phyloP scores from a whole-genome alignment of 73 alveolate species.

The Paramecium octaurelia region DNA sequence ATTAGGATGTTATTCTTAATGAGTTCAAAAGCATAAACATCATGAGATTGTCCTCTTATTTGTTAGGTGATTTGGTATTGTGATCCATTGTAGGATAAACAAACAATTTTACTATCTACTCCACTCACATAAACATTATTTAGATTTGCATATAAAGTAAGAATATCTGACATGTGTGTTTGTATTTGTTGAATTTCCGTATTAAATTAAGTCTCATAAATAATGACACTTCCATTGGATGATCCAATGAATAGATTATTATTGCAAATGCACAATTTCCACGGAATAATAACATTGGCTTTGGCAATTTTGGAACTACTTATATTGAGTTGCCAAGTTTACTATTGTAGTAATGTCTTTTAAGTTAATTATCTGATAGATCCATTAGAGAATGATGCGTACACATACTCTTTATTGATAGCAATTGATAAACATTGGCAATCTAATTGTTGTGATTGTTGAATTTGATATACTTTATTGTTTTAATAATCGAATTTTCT shows the following conservation, averaged over 20 bases:
- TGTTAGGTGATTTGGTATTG: background rate
- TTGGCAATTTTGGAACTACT: background rate
- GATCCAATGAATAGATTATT: background rate
- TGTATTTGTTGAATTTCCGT: background rate
- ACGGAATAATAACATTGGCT: background rate
- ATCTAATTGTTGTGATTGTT: background rate
- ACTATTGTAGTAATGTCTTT: background rate
- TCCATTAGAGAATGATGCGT: slow-evolving; percentile 45
- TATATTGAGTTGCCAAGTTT: background rate
- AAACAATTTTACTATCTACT: background rate
- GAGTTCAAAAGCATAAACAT: background rate
- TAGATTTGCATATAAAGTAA: background rate
- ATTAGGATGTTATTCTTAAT: background rate
- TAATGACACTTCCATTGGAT: background rate
- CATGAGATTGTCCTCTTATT: slow-evolving; percentile 28
- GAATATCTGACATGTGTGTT: slow-evolving; percentile 28
- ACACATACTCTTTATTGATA: background rate
- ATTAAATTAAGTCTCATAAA: slow-evolving; percentile 6
- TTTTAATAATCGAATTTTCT: background rate
- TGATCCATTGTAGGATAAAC: background rate
- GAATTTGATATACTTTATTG: background rate
- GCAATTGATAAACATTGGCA: slow-evolving; percentile 1
- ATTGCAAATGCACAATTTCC: slow-evolving; percentile 10
- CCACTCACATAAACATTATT: slow-evolving; percentile 2
- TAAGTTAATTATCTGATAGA: background rate